Evolutionary conservation across 495 filamentous ascomycete genomes (phyloP), one percentile per base, ranked within the genome.

Genomic region (Neurospora tetrasperma): DNA sequence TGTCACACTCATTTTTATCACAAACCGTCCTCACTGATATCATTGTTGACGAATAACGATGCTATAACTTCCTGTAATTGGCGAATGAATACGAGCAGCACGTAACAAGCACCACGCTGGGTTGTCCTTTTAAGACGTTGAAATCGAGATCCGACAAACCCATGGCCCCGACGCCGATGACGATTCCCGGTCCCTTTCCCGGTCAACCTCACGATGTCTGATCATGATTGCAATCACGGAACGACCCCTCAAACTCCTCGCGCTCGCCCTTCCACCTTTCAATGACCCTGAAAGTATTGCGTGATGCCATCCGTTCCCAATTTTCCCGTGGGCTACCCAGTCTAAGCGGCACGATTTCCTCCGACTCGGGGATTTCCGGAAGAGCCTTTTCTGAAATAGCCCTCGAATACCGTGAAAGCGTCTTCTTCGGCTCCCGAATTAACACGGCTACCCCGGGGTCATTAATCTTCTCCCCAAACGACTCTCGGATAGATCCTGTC

Each of bases 381-480:
- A 35, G 27, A 27, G 54, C 14, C 54, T 66, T 66, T 38, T 66
- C 54, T 12, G 27, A 66, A 38, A 38, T 35, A 35, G 31, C 46
- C 46, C 69, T 71, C 43, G 73, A 62, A 10, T 72, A 59, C 1
- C 72, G 73, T 14, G 73, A 39, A 14, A 44, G 70, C 20, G 73
- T 71, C 27, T 73, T 75, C 1, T 10, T 73, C 20, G 75, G 59
- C n/a, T 74, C 54, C 54, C 7, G 54, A 66, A 66, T 41, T 9
- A 70, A n/a, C 44, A 79, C 43, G 2, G 70, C 73, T 16, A 75
- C 69, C 3, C 74, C 77, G 1, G 77, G 77, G 35, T 79, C 77
- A 14, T 79, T 79, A 42, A 74, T 54, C 48, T 79, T 79, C 48
- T 79, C 77, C 35, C 77, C 77, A 59, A 79, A 79, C 42, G 77